A percentile compares a stretch with the other conserved stretches of the same genome.
phyloP scores from a whole-genome alignment of 371 early-diverging fungal genomes.

The Mucor piriformis region DNA sequence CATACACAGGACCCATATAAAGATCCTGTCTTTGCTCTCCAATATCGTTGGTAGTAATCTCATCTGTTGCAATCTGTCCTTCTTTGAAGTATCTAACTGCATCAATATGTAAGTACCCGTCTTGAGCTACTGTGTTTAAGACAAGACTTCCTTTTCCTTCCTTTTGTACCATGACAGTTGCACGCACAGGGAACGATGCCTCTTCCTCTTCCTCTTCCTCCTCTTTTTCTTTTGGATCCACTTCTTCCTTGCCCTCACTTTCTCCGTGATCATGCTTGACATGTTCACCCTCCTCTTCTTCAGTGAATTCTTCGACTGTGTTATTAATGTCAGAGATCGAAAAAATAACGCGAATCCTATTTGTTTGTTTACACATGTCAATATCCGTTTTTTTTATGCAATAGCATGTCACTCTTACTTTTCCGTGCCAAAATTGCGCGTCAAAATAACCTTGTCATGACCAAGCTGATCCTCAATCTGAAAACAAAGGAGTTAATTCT shows the following conservation, averaged over 20 bases:
- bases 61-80: slow-evolving; percentile 55
- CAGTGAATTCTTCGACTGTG: slow-evolving; percentile 40
- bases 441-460: slow-evolving; percentile 71
- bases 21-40: slow-evolving; percentile 30
- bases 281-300: slow-evolving; percentile 7
- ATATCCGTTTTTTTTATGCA: neutral
- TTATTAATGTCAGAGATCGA: slow-evolving; percentile 76
- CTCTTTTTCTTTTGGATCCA: slow-evolving; percentile 2
- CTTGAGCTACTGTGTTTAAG: slow-evolving; percentile 69
- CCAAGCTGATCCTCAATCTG: slow-evolving; percentile 71
- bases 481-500: slow-evolving; percentile 11
- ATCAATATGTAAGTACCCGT: slow-evolving; percentile 79
- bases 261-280: neutral
- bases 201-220: slow-evolving; percentile 14
- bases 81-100: slow-evolving; percentile 65
- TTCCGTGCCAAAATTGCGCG: slow-evolving; percentile 82
- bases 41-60: slow-evolving; percentile 77
- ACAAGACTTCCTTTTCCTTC: slow-evolving; percentile 65
- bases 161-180: slow-evolving; percentile 72
- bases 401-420: slow-evolving; percentile 45
- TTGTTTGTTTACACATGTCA: neutral
- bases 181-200: slow-evolving; percentile 54
- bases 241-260: neutral
- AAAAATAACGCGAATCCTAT: slow-evolving; percentile 73
- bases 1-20: slow-evolving; percentile 32